Evolutionary conservation across 768 basidiomycete species (phyloP).

Genomic region (Hortiboletus flavorubellus): DNA sequence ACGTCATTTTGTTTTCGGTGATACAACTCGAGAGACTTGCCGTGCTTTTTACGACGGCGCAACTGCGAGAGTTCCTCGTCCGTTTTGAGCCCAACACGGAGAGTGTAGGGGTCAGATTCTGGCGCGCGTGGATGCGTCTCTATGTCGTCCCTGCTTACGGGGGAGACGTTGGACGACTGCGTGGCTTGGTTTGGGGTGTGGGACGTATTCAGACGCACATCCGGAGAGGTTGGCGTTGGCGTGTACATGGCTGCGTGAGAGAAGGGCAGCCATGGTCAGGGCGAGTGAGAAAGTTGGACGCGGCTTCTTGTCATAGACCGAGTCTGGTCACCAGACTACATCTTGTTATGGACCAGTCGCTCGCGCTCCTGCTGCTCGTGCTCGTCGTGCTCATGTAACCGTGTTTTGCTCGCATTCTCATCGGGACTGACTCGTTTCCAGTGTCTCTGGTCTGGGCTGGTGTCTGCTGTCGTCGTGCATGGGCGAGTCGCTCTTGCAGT

Average conservation of each 20-base stretch:
- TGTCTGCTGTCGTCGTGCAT: slow-evolving; percentile 68
- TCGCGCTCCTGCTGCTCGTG: slow-evolving; percentile 43
- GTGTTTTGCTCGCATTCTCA: background rate
- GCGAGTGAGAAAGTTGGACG: background rate
- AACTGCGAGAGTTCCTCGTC: slow-evolving; percentile 63
- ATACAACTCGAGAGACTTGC: slow-evolving; percentile 62
- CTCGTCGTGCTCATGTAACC: slow-evolving; percentile 48
- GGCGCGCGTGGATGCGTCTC: slow-evolving; percentile 39
- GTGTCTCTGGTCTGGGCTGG: slow-evolving; percentile 53
- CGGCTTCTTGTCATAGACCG: background rate
- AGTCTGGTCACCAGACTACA: too few relatives aligned
- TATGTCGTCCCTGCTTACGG: slow-evolving; percentile 21
- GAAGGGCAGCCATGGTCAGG: too few relatives aligned
- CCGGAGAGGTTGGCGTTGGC: background rate
- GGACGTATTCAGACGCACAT: slow-evolving; percentile 1
- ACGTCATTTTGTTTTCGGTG: slow-evolving; percentile 75
- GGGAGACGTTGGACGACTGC: background rate
- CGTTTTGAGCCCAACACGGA: slow-evolving; percentile 57
- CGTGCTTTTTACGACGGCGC: slow-evolving; percentile 51
- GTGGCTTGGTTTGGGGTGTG: background rate
- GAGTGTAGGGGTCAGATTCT: slow-evolving; percentile 60
- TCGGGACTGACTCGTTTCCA: slow-evolving; percentile 18
- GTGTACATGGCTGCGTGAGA: background rate
- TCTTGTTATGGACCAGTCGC: slow-evolving; percentile 15
- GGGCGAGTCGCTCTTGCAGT: slow-evolving; percentile 50